Evolutionary conservation across 371 early-diverging fungal species (phyloP).

Genomic region (Umbelopsis sp.): DNA sequence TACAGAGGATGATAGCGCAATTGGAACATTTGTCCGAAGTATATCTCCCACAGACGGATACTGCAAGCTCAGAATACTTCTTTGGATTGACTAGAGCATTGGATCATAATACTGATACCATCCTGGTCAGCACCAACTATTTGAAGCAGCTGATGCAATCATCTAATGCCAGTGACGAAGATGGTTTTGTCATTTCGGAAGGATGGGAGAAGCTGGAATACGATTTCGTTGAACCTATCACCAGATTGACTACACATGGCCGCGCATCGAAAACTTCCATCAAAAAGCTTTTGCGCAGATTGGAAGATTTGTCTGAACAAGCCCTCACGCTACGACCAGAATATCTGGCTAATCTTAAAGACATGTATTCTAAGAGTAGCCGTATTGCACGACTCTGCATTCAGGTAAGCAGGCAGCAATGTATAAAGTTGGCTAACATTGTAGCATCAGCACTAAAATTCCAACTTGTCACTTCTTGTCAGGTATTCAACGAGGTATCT

Average conservation of each 20-base stretch:
- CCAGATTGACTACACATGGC: slow-evolving; percentile 56
- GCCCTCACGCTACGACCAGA: slow-evolving; percentile 56
- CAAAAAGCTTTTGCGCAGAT: slow-evolving; percentile 69
- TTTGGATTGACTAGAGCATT: slow-evolving; percentile 56
- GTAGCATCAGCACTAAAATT: background rate
- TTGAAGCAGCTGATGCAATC: slow-evolving; percentile 41
- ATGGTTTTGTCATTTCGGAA: slow-evolving; percentile 37
- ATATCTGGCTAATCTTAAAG: slow-evolving; percentile 55
- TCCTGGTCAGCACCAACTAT: slow-evolving; percentile 64
- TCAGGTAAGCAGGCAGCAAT: slow-evolving; percentile 31
- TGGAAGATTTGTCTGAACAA: slow-evolving; percentile 66
- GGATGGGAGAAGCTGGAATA: slow-evolving; percentile 58
- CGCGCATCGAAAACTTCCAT: slow-evolving; percentile 67
- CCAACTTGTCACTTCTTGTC: background rate
- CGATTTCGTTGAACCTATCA: slow-evolving; percentile 61
- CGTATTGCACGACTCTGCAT: slow-evolving; percentile 54
- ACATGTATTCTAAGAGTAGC: slow-evolving; percentile 49
- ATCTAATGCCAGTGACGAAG: slow-evolving; percentile 35
- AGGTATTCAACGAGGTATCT: slow-evolving; percentile 7
- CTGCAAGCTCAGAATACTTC: slow-evolving; percentile 54
- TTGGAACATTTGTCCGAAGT: slow-evolving; percentile 70
- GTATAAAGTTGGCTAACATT: background rate
- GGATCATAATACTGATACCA: slow-evolving; percentile 70
- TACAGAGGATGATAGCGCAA: slow-evolving; percentile 69
- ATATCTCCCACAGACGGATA: slow-evolving; percentile 49